Base-by-base conservation (phyloP, 78 protist genomes). In the slime mould (Dictyostelium discoideum) region DNA sequence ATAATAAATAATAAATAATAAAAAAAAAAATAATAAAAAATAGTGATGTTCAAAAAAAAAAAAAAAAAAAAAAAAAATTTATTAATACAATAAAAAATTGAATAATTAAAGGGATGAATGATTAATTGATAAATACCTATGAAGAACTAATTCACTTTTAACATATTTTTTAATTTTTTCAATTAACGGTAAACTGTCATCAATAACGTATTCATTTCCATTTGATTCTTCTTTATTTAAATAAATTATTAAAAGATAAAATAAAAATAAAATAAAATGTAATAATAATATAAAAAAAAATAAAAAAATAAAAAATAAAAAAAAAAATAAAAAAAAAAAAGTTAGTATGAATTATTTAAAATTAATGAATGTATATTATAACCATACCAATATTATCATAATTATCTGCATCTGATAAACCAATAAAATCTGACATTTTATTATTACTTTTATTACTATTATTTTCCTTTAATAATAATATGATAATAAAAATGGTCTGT, bases 121-220 rank as follows among this genome's bases (percentile, higher is more conserved):
- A 32, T 32, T 32, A 32, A 32, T 32, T 32, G 37, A 32, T 32
- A 32, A 32, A 5, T 87, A 87, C 92, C 92, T 87, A 11, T 92
- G 96, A 5, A 92, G 37, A 7, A 92, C 88, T 6, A 83, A 6
- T 3, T 92, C 88, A 48, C 92, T 85, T 24, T 74, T 77, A 5
- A 92, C 76, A 85, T 92, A 92, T 67, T 83, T 92, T 29, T 92
- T 85, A 10, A 88, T 88, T 29, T 88, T 88, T n/a, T 78, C 93
- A 65, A 88, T 29, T 7, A 88, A 39, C 46, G 93, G 86, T 44
- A 88, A 67, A 40, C 48, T 26, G 50, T 88, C 93, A 88, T 88
- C 93, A 14, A 88, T 88, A n/a, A 63, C 67, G 26, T 42, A 88
- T 26, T 88, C 93, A 13, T 42, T 48, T n/a, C 50, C 46, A 39